Conservation (phyloP, 2,329 filamentous ascomycete species). For the Talaromyces sp. region DNA sequence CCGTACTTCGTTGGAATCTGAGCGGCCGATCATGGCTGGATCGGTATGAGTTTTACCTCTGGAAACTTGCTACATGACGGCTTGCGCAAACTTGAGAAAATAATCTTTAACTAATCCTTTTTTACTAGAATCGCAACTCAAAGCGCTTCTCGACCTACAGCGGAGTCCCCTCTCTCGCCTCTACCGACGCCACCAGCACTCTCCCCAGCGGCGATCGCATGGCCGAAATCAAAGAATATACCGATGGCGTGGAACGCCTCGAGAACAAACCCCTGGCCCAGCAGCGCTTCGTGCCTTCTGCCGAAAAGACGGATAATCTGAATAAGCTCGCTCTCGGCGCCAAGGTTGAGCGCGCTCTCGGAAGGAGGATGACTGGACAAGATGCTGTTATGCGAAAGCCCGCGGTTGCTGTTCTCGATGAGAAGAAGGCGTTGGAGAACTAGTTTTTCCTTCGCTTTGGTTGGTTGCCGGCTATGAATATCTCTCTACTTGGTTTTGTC, state of each 20-base stretch:
- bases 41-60: constrained; percentile 43
- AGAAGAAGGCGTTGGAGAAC: constrained; percentile 34
- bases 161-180: constrained; percentile 46
- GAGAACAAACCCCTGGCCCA: constrained; percentile 81
- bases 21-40: constrained; percentile 56
- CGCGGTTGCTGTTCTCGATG: constrained; percentile 34
- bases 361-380: constrained; percentile 80
- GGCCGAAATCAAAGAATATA: constrained; percentile 71
- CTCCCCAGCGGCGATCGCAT: constrained; percentile 50
- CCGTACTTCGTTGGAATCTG: constrained; percentile 53
- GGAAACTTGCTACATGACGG: not conserved
- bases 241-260: constrained; percentile 77
- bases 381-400: constrained; percentile 75
- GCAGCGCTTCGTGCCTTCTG: constrained; percentile 76
- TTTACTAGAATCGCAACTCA: constrained; percentile 48
- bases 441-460: not conserved
- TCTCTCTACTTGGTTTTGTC: constrained; percentile 21
- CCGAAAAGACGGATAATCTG: constrained; percentile 77
- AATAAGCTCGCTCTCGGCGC: constrained; percentile 84
- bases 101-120: not conserved
- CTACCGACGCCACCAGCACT: constrained; percentile 46
- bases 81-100: not conserved
- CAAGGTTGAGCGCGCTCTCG: constrained; percentile 84
- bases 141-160: constrained; percentile 56
- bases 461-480: constrained; percentile 15